Percentiles rank a stretch among this genome's conserved stretches.
Conservation (phyloP, 805 yeast genomes). For the Starmerella etchellsii region DNA sequence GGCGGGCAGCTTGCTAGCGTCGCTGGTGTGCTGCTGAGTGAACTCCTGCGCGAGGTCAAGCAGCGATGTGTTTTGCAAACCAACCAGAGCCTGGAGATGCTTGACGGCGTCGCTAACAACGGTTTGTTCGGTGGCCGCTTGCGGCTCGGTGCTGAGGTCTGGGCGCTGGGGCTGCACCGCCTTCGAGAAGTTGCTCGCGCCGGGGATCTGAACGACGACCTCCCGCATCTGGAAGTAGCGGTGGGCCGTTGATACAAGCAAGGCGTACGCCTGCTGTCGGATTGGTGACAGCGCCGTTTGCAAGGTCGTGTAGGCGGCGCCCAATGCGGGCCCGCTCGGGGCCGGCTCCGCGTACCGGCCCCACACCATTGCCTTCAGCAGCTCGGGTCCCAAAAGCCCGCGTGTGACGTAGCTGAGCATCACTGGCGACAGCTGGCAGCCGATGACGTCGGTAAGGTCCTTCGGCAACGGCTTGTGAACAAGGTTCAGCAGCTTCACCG, state of each 20-base stretch:
- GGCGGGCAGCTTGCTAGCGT: not conserved
- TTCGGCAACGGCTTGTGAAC: conserved; percentile 46
- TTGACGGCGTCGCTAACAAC: conserved; percentile 11
- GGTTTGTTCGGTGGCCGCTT: not conserved
- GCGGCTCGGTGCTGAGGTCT: not conserved
- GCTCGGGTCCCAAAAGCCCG: conserved; percentile 54
- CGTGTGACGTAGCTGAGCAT: conserved; percentile 65
- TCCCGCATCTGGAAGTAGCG: conserved; percentile 75
- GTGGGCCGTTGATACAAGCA: conserved; percentile 58
- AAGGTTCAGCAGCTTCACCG: conserved; percentile 41
- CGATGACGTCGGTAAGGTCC: conserved; percentile 69
- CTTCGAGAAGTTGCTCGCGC: conserved; percentile 7
- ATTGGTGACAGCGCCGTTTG: conserved; percentile 30
- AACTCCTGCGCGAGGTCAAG: conserved; percentile 3
- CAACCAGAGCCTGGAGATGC: conserved; percentile 5
- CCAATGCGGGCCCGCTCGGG: conserved; percentile 4
- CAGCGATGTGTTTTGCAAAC: not conserved
- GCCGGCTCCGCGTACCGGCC: conserved; percentile 38
- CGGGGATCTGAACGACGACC: conserved; percentile 26
- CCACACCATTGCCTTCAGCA: conserved; percentile 53
- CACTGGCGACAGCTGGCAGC: conserved; percentile 79
- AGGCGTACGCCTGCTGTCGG: conserved; percentile 50
- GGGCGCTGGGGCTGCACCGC: conserved; percentile 5
- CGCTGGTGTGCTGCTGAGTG: not conserved
- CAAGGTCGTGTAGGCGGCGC: conserved; percentile 34